Base-by-base conservation (phyloP, 176 grass and related monocot genomes). In the Poa pratensis region DNA sequence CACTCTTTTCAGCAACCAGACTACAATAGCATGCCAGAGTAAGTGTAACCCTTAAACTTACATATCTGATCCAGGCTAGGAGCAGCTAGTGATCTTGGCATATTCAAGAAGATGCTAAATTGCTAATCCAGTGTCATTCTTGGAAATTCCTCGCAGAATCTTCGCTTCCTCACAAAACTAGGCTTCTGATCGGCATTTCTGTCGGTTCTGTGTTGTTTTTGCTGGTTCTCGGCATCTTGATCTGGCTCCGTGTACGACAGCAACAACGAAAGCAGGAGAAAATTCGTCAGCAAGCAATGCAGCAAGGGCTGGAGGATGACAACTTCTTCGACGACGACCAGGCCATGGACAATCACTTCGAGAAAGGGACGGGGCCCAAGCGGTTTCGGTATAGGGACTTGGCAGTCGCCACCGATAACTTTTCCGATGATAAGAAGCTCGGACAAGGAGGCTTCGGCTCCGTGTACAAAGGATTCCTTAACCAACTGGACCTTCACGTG, bases 21-120 rank as follows among this genome's bases (percentile, higher is more conserved):
- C 88, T 58, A 74, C 88, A 64, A 69, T 73, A 53, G 35, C 19
- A 9, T 92, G 92, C 90, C 73, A 76, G 24, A 91, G 92, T 97
- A 81, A 92, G 90, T 73, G 19, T 3, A 79, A 1, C 66, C 50
- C 64, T 48, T 27, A 75, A 87, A 9, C 20, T 39, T 34, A 6
- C 22, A 79, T 3, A 15, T 23, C 58, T 32, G 28, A 82, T 18
- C 5, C 20, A 1, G 51, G 15, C 46, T 13, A 14, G 46, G 12
- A 48, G 46, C 46, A 48, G 10, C 12, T 48, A 48, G 11, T 10
- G 14, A 50, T 50, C 14, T 50, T 50, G 48, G 13, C 48, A 50
- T 50, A 50, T 50, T 50, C 0, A 14, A 16, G 48, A 50, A 50
- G 14, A 50, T 50, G 48, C 13, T 16, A 4, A 50, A 50, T 50